These are phyloP conservation scores for Sordariomycetes sp. DNA, from an alignment of 2,329 filamentous ascomycete species.

Conservation along the genomic window DNA sequence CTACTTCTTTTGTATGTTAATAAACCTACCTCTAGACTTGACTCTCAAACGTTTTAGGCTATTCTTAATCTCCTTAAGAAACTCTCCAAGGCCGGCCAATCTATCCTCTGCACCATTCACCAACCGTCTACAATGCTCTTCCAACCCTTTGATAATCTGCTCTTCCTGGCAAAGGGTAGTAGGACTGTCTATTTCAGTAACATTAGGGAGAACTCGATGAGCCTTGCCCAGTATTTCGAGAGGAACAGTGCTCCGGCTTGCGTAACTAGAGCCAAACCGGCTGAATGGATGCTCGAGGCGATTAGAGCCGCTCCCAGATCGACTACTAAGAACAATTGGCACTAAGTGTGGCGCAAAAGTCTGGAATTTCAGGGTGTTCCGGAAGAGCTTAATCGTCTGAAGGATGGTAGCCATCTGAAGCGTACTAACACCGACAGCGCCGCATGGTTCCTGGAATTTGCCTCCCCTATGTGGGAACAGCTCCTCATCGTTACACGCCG, in stretches of 20 bases:
- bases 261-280: conserved; percentile 46
- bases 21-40: conserved; percentile 66
- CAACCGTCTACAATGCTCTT: conserved; percentile 34
- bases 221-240: conserved; percentile 47
- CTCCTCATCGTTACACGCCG: conserved; percentile 22
- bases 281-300: conserved; percentile 53
- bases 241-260: conserved; percentile 46
- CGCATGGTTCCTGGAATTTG: conserved; percentile 16
- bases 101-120: conserved; percentile 34
- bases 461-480: conserved; percentile 18
- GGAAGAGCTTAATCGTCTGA: background rate
- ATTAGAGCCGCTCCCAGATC: conserved; percentile 34
- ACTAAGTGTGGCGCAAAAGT: conserved; percentile 22
- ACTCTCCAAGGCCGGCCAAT: conserved; percentile 34
- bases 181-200: conserved; percentile 48
- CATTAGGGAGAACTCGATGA: conserved; percentile 29
- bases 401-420: background rate
- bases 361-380: conserved; percentile 18
- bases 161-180: conserved; percentile 44
- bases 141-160: conserved; percentile 38
- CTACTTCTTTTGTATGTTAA: conserved; percentile 65
- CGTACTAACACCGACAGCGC: background rate
- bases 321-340: conserved; percentile 27
- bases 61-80: conserved; percentile 64
- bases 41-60: conserved; percentile 66